These are phyloP conservation scores for Scutellaria barbata DNA, from an alignment of 257 asterid genomes.

Conservation along the genomic window DNA sequence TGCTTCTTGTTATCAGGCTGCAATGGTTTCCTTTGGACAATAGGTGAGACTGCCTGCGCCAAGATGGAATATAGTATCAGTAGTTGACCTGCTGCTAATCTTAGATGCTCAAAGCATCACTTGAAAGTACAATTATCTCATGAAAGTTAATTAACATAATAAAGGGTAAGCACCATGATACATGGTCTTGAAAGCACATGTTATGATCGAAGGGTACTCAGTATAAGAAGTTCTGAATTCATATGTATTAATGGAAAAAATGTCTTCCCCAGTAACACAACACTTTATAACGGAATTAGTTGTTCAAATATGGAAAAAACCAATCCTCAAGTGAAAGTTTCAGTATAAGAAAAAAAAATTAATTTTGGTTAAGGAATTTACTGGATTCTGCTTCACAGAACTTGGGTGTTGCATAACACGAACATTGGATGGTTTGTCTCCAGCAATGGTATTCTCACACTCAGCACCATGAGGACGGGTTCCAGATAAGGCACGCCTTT, in stretches of 20 bases:
- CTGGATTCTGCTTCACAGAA: slow-evolving; percentile 55
- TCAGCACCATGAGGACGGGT: slow-evolving; percentile 55
- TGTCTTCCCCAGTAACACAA: neutral
- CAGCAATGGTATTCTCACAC: slow-evolving; percentile 40
- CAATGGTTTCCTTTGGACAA: slow-evolving; percentile 60
- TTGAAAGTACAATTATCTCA: slow-evolving; percentile 3
- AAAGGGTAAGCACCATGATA: slow-evolving; percentile 6
- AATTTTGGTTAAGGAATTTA: slow-evolving; percentile 33
- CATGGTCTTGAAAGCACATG: neutral
- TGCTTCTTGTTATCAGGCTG: slow-evolving; percentile 73
- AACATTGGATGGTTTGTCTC: slow-evolving; percentile 43
- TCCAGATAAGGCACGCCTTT: slow-evolving; percentile 72
- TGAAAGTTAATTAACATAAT: slow-evolving; percentile 14
- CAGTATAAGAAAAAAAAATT: slow-evolving; percentile 19
- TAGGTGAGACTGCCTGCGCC: slow-evolving; percentile 56
- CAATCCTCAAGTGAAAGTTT: slow-evolving; percentile 1
- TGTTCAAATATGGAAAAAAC: slow-evolving; percentile 12
- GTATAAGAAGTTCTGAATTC: neutral
- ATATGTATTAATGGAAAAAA: neutral
- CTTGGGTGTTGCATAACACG: slow-evolving; percentile 40
- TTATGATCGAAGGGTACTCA: slow-evolving; percentile 6
- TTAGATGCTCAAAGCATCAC: slow-evolving; percentile 29
- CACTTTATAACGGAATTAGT: neutral
- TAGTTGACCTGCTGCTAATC: slow-evolving; percentile 21
- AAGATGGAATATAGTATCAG: slow-evolving; percentile 34